These are phyloP conservation scores for Magnaporthiopsis rhizophila DNA, from an alignment of 2,329 filamentous ascomycete genomes.

Conservation along the genomic window DNA sequence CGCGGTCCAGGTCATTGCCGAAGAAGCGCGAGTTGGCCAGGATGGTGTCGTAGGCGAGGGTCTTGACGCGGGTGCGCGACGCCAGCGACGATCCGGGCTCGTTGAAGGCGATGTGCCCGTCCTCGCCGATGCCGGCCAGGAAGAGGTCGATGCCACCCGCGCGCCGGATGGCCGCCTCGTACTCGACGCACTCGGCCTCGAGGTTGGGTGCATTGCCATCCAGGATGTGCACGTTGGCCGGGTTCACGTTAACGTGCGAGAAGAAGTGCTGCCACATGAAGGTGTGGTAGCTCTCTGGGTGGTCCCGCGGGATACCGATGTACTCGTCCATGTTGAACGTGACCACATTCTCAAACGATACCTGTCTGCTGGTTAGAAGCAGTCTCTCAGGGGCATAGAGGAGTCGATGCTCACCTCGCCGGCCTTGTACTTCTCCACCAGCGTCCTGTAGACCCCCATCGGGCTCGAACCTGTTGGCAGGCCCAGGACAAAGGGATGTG, in stretches of 20 bases:
- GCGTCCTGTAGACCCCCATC: constrained; percentile 58
- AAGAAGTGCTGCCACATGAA: constrained; percentile 84
- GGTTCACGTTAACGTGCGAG: constrained; percentile 62
- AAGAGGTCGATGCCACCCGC: constrained; percentile 70
- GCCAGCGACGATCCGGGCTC: constrained; percentile 66
- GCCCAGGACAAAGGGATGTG: constrained; percentile 63
- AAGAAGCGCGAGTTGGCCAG: constrained; percentile 70
- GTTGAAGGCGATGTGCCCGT: constrained; percentile 78
- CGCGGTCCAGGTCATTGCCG: constrained; percentile 53
- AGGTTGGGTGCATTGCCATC: constrained; percentile 65
- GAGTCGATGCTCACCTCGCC: constrained; percentile 29
- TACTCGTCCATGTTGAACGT: constrained; percentile 69
- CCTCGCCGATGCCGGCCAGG: constrained; percentile 66
- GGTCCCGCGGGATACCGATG: constrained; percentile 62
- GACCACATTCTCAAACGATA: constrained; percentile 55
- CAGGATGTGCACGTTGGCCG: constrained; percentile 63
- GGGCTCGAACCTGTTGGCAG: constrained; percentile 67
- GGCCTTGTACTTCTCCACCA: constrained; percentile 54
- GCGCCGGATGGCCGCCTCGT: constrained; percentile 61
- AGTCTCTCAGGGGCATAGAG: background rate
- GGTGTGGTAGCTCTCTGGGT: constrained; percentile 70
- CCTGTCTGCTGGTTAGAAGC: constrained; percentile 10
- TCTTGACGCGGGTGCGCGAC: constrained; percentile 68
- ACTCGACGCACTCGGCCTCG: constrained; percentile 61
- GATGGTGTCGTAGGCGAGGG: constrained; percentile 69